These are phyloP conservation scores for Exophiala spinifera DNA, from an alignment of 2,329 filamentous ascomycete genomes.

Conservation along the genomic window DNA sequence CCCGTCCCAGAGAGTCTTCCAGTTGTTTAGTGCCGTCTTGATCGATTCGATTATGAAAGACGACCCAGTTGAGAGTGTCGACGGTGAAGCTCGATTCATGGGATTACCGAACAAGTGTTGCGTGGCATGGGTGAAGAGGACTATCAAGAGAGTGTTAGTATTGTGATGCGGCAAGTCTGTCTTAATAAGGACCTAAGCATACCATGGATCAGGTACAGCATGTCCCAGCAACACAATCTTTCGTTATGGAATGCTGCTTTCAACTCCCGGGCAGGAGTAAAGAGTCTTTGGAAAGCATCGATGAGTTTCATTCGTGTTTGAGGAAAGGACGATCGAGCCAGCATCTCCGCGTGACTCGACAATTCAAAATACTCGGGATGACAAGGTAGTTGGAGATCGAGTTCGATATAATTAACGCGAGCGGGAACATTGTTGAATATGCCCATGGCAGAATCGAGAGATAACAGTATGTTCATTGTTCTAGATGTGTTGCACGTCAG, in stretches of 20 bases:
- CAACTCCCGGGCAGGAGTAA: conserved; percentile 28
- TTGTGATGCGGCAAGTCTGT: background rate
- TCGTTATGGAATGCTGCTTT: conserved; percentile 15
- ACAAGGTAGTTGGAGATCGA: conserved; percentile 44
- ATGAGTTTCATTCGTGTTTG: conserved; percentile 37
- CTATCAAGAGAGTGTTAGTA: conserved; percentile 26
- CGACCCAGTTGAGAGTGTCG: conserved; percentile 7
- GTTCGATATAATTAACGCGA: conserved; percentile 40
- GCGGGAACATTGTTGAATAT: conserved; percentile 48
- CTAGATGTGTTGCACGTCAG: conserved; percentile 27
- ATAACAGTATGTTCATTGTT: conserved; percentile 40
- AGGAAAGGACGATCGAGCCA: conserved; percentile 30
- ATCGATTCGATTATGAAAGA: conserved; percentile 29
- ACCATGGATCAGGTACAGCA: conserved; percentile 44
- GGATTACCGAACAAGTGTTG: conserved; percentile 40
- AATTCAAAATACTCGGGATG: conserved; percentile 39
- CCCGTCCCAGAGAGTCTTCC: conserved; percentile 40
- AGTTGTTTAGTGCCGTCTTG: conserved; percentile 38
- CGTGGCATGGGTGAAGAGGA: conserved; percentile 42
- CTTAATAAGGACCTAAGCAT: conserved; percentile 18
- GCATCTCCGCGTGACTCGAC: conserved; percentile 37
- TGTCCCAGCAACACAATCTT: conserved; percentile 37
- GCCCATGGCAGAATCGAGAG: conserved; percentile 45
- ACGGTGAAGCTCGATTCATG: conserved; percentile 25
- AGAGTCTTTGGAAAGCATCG: conserved; percentile 40